Percentiles rank a stretch among this genome's conserved stretches.
phyloP scores from a whole-genome alignment of 495 filamentous ascomycete species.

The Penicillium coffeae region DNA sequence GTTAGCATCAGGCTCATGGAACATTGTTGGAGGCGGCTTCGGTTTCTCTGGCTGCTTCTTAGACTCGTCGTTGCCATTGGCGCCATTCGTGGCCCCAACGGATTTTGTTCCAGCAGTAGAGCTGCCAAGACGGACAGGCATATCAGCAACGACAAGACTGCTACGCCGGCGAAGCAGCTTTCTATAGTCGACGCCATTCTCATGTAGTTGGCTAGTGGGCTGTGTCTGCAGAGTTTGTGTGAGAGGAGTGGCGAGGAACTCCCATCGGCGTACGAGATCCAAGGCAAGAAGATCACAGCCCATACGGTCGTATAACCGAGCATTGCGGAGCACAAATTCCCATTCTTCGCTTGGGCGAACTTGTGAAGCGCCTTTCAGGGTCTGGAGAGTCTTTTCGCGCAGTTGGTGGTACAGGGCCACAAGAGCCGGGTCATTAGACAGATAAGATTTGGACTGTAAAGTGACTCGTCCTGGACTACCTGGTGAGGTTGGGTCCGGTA shows the following conservation, averaged over 20 bases:
- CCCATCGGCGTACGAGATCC: slow-evolving; percentile 79
- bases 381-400: slow-evolving; percentile 79
- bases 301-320: slow-evolving; percentile 88
- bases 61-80: slow-evolving; percentile 1
- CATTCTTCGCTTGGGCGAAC: slow-evolving; percentile 79
- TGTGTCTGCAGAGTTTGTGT: slow-evolving; percentile 21
- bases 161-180: slow-evolving; percentile 67
- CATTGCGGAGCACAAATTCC: slow-evolving; percentile 86
- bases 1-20: slow-evolving; percentile 87
- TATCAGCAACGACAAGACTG: slow-evolving; percentile 76
- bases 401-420: slow-evolving; percentile 85
- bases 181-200: slow-evolving; percentile 55
- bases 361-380: slow-evolving; percentile 76
- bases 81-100: slow-evolving; percentile 17
- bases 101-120: background rate
- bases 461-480: slow-evolving; percentile 40
- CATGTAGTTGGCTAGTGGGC: slow-evolving; percentile 27
- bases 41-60: slow-evolving; percentile 39
- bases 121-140: slow-evolving; percentile 43
- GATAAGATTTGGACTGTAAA: slow-evolving; percentile 69
- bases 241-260: slow-evolving; percentile 58
- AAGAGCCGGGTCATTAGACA: slow-evolving; percentile 85
- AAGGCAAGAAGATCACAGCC: slow-evolving; percentile 92
- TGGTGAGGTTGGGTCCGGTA: slow-evolving; percentile 42
- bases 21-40: slow-evolving; percentile 71